Conservation (phyloP, 352 stramenopile species). For the Phytophthora sp. region DNA sequence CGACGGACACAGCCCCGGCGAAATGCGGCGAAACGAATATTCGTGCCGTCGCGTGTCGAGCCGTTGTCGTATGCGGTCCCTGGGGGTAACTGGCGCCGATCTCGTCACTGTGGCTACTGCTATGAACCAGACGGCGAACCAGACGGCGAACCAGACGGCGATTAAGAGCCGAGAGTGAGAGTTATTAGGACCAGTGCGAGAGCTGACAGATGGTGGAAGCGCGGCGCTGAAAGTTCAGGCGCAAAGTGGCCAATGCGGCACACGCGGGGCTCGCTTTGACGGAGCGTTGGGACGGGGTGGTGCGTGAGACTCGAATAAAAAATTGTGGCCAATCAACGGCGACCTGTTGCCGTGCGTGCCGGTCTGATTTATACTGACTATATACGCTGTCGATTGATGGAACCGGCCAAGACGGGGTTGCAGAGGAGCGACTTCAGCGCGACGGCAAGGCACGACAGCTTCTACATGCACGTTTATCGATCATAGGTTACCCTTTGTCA, state of each 20-base stretch:
- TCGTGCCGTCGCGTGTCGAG: constrained; percentile 35
- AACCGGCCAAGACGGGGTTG: not conserved
- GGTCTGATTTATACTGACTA: constrained; percentile 34
- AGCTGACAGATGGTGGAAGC: constrained; percentile 8
- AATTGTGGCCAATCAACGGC: constrained; percentile 34
- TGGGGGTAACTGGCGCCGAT: constrained; percentile 25
- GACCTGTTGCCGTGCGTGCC: not conserved
- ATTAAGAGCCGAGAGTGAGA: constrained; percentile 12
- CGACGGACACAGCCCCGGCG: constrained; percentile 11
- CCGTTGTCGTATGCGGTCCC: constrained; percentile 30
- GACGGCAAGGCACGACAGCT: no score
- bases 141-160: constrained; percentile 25
- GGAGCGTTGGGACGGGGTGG: not conserved
- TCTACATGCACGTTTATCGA: no score
- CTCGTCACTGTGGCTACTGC: constrained; percentile 25
- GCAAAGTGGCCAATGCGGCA: constrained; percentile 22
- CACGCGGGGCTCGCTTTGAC: not conserved
- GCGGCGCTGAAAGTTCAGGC: not conserved
- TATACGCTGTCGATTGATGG: constrained; percentile 25
- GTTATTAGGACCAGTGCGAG: constrained; percentile 17
- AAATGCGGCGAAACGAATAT: no score
- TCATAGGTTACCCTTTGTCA: no score
- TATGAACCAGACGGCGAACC: constrained; percentile 21
- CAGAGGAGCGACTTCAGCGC: not conserved
- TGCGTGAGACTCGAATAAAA: constrained; percentile 13